Conservation (phyloP, 2,329 filamentous ascomycete genomes). For the Paecilomyces formosus region DNA sequence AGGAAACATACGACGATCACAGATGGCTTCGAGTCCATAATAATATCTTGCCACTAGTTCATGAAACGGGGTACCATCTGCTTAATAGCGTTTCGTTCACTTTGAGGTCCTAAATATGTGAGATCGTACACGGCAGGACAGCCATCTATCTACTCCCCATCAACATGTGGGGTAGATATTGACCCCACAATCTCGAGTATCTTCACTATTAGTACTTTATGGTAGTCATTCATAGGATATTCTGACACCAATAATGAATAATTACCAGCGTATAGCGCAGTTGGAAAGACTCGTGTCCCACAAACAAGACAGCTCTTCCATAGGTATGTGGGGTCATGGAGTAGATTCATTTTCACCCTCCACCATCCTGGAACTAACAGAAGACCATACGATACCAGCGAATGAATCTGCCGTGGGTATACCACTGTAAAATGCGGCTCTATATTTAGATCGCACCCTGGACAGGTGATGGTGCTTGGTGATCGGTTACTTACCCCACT, state of each 20-base stretch:
- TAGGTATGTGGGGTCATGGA: not conserved
- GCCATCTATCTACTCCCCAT: not conserved
- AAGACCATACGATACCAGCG: not conserved
- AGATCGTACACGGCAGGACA: not conserved
- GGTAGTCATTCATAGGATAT: too few relatives aligned
- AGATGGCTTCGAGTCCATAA: not conserved
- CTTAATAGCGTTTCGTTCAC: not conserved
- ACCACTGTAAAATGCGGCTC: not conserved
- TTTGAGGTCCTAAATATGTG: not conserved
- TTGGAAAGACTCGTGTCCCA: not conserved
- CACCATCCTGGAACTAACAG: not conserved
- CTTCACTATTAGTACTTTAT: not conserved
- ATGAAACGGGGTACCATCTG: not conserved
- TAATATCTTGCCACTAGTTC: not conserved
- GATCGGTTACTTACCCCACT: not conserved
- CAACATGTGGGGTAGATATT: not conserved
- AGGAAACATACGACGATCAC: not conserved
- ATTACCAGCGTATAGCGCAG: not conserved
- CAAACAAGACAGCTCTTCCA: not conserved
- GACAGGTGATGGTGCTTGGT: not conserved
- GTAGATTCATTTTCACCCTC: not conserved
- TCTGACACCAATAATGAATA: not conserved
- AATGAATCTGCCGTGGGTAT: not conserved
- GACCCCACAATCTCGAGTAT: not conserved
- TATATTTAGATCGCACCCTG: not conserved